These are phyloP conservation scores for Claviceps arundinis DNA, from an alignment of 2,329 filamentous ascomycete species.

Conservation along the genomic window DNA sequence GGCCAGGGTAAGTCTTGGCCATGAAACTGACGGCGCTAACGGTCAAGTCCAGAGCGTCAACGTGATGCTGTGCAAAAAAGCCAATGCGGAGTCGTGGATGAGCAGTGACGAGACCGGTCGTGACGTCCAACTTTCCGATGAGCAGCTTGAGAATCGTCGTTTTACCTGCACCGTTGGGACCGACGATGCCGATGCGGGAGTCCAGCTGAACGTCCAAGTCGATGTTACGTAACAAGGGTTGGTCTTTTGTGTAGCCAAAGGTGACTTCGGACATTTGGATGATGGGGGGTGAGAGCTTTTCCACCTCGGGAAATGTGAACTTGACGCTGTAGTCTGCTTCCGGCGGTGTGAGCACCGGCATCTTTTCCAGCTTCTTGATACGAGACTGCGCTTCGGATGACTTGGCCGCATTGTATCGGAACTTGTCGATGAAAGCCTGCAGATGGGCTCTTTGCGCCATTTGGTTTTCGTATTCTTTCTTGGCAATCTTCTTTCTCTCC, in stretches of 20 bases:
- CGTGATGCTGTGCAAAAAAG: constrained; percentile 97
- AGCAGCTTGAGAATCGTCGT: constrained; percentile 98
- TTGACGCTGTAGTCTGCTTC: constrained; percentile 92
- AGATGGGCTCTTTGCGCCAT: constrained; percentile 88
- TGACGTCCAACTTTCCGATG: constrained; percentile 68
- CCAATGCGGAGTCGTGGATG: constrained; percentile 82
- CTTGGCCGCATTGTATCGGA: constrained; percentile 97
- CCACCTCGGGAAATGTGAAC: constrained; percentile 94
- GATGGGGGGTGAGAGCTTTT: constrained; percentile 93
- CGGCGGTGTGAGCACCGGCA: constrained; percentile 81
- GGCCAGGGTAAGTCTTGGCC: constrained; percentile 81
- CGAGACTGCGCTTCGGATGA: constrained; percentile 95
- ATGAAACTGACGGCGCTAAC: constrained; percentile 90
- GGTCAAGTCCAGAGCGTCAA: constrained; percentile 85
- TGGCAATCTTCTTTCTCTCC: constrained; percentile 89
- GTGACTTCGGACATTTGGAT: constrained; percentile 91
- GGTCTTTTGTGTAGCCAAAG: constrained; percentile 77
- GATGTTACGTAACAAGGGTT: constrained; percentile 68
- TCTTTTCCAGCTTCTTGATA: constrained; percentile 97
- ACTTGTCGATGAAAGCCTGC: constrained; percentile 98
- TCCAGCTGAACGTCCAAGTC: constrained; percentile 96
- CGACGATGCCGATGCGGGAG: constrained; percentile 97
- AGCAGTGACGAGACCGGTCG: constrained; percentile 70
- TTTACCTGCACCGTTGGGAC: constrained; percentile 96
- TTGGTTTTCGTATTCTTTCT: constrained; percentile 97